Percentiles rank a stretch among this genome's conserved stretches.
Evolutionary conservation across 257 asterid species (phyloP).

Genomic region (Nicotiana knightiana): DNA sequence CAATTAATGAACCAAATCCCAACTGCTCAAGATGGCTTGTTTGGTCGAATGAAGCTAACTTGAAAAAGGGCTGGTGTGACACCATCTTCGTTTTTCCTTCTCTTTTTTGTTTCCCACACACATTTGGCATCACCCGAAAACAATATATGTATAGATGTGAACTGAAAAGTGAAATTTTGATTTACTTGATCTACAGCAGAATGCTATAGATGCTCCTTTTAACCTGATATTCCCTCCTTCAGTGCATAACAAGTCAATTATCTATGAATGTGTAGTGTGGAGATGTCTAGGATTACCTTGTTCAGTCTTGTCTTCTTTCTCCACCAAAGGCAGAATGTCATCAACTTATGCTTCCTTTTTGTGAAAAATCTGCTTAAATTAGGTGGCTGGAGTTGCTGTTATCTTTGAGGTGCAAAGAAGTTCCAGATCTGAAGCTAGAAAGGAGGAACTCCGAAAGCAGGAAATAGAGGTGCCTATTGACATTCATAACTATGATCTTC

Average conservation of each 20-base stretch:
- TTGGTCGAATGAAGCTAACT: neutral
- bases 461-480: constrained; percentile 53
- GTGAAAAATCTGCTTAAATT: constrained; percentile 8
- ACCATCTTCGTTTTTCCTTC: neutral
- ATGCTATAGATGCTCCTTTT: neutral
- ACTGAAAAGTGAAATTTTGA: neutral
- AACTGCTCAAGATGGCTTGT: neutral
- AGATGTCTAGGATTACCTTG: neutral
- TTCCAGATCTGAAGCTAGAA: constrained; percentile 81
- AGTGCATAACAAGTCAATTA: neutral
- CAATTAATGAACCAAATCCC: neutral
- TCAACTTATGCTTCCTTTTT: neutral
- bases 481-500: neutral
- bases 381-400: constrained; percentile 77
- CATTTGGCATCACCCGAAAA: neutral
- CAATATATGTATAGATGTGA: neutral
- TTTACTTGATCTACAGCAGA: neutral
- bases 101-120: neutral
- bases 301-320: neutral
- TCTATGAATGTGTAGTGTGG: neutral
- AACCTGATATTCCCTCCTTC: neutral
- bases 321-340: neutral
- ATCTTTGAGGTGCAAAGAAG: constrained; percentile 78
- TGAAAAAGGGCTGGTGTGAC: neutral
- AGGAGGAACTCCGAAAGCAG: constrained; percentile 61